These are phyloP conservation scores for Ramaria sp. DNA, from an alignment of 768 basidiomycete species.

Conservation along the genomic window DNA sequence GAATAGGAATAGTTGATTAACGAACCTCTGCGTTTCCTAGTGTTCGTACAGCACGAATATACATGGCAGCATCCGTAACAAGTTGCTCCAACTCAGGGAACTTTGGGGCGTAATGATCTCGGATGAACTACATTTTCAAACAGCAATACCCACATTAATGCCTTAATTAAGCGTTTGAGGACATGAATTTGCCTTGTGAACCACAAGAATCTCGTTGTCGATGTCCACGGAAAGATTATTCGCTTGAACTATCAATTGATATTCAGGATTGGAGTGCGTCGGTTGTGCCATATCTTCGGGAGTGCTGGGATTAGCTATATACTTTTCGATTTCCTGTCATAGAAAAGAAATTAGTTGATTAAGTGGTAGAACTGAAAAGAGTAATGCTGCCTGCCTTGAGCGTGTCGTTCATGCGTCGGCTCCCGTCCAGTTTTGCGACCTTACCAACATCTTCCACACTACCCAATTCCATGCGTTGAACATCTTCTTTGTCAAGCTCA, in stretches of 20 bases:
- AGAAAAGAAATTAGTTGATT: neutral
- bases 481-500: conserved; percentile 88
- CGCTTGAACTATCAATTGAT: conserved; percentile 90
- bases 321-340: conserved; percentile 83
- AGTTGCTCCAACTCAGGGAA: conserved; percentile 97
- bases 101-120: conserved; percentile 90
- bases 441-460: conserved; percentile 75
- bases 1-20: conserved; percentile 3
- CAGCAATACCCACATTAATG: conserved; percentile 8
- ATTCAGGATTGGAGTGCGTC: conserved; percentile 88
- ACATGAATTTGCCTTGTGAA: conserved; percentile 65
- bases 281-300: conserved; percentile 69
- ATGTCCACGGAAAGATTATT: conserved; percentile 98
- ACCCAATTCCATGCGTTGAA: conserved; percentile 87
- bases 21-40: conserved; percentile 74
- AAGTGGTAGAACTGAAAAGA: neutral
- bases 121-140: conserved; percentile 61
- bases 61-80: conserved; percentile 84
- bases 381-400: conserved; percentile 46
- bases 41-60: conserved; percentile 81
- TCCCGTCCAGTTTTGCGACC: conserved; percentile 81
- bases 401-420: conserved; percentile 81
- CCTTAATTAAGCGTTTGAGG: neutral
- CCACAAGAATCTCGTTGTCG: conserved; percentile 94
- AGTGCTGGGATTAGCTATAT: conserved; percentile 66